Base-by-base conservation (phyloP, 176 grass and related monocot genomes). In the Paspalum vaginatum region DNA sequence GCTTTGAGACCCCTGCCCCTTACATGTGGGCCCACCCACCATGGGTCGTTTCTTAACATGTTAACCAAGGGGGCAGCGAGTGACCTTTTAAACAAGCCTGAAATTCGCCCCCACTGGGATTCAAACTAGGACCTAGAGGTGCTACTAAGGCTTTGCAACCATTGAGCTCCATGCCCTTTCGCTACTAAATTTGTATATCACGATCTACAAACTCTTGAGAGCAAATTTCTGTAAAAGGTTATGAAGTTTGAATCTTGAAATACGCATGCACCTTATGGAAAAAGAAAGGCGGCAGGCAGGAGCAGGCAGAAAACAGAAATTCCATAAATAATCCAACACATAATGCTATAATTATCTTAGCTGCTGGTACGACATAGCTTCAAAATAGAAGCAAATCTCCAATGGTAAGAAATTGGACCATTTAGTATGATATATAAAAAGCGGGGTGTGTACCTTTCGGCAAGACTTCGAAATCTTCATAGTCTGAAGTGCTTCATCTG, bases 401-500 rank as follows among this genome's bases (percentile, higher is more conserved):
- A 75, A 44, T 65, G 73, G 50, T 72, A 50, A 59, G 69, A 68
- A 74, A 65, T 39, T 22, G 15, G n/a, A 78, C 16, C 37, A 68
- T 8, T 1, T 47, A 83, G 52, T 45, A 51, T 47, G 84, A 65
- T 75, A 65, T 75, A 53, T 48, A n/a, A 81, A 64, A 49, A 24
- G 12, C 41, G 20, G 17, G 20, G 15, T 2, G 25, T 67, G 15
- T 90, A 97, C 94, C 94, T 94, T 97, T 12, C 94, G 83, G 77
- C 81, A 82, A 82, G 82, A 90, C 40, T 88, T 91, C 44, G 80
- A 88, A 15, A 84, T 77, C 77, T 70, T 84, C 89, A 97, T 97
- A 82, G 91, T 86, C 83, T 89, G 76, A 69, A 97, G 85, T 72
- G 94, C 91, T 92, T 92, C 85, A 82, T 94, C 81, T 65, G 90